A percentile compares a stretch with the other conserved stretches of the same genome.
Evolutionary conservation across 768 basidiomycete genomes (phyloP).

Genomic region (Cystofilobasidium capitatum): DNA sequence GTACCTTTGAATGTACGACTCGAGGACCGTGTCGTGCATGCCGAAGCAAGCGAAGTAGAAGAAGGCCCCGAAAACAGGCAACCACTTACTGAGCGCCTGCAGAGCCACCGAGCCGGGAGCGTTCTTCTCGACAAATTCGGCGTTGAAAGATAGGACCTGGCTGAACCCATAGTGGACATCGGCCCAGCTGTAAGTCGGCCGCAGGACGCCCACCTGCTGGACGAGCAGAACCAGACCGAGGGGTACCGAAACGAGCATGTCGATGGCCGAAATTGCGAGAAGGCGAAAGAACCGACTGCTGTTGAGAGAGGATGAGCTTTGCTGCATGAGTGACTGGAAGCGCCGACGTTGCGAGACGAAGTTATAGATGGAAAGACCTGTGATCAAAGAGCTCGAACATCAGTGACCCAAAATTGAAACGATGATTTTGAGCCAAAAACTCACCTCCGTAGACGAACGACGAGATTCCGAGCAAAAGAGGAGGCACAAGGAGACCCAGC

Average conservation of each 20-base stretch:
- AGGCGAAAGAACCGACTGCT: slow-evolving; percentile 23
- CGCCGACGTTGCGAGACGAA: slow-evolving; percentile 17
- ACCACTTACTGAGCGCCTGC: background rate
- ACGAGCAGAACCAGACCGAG: background rate
- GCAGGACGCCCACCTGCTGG: background rate
- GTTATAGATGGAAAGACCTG: slow-evolving; percentile 17
- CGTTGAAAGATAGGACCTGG: background rate
- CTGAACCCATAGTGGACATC: slow-evolving; percentile 18
- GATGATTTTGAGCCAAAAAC: background rate
- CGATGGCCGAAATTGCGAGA: slow-evolving; percentile 12
- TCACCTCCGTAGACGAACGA: slow-evolving; percentile 24
- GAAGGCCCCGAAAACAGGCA: slow-evolving; percentile 14
- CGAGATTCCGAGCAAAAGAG: background rate
- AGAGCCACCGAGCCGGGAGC: background rate
- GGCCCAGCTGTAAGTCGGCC: background rate
- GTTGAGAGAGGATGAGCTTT: slow-evolving; percentile 10
- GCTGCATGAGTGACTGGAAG: slow-evolving; percentile 19
- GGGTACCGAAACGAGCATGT: slow-evolving; percentile 20
- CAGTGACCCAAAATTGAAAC: background rate
- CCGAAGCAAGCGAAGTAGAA: slow-evolving; percentile 27
- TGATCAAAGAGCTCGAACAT: background rate
- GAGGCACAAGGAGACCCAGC: background rate
- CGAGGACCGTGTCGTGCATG: slow-evolving; percentile 8
- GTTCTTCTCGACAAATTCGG: background rate
- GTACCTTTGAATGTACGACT: background rate